A percentile compares a stretch with the other conserved stretches of the same genome.
Evolutionary conservation across 1,139 yeast species (phyloP).

Genomic region (Groenewaldozyma auringiensis): DNA sequence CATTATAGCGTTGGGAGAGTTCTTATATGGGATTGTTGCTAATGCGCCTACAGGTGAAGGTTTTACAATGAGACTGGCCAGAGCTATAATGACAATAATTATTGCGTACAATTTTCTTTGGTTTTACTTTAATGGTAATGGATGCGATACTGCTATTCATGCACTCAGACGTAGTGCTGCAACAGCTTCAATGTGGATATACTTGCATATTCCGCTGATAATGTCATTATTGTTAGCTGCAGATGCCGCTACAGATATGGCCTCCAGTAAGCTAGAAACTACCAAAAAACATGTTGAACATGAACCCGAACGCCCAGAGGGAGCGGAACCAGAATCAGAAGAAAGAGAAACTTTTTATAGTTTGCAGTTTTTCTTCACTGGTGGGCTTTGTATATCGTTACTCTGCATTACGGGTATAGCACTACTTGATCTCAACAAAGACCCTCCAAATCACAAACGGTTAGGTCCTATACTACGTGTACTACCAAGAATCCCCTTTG

Average conservation of each 20-base stretch:
- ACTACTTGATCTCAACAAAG: slow-evolving; percentile 36
- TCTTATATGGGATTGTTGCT: slow-evolving; percentile 51
- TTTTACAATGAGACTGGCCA: slow-evolving; percentile 38
- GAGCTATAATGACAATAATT: slow-evolving; percentile 45
- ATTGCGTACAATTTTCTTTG: slow-evolving; percentile 48
- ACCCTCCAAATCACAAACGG: slow-evolving; percentile 29
- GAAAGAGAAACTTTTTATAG: slow-evolving; percentile 32
- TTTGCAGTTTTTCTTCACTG: slow-evolving; percentile 43
- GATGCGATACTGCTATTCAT: slow-evolving; percentile 44
- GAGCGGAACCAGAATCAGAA: slow-evolving; percentile 13
- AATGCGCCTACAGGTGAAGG: slow-evolving; percentile 43
- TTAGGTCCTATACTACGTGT: slow-evolving; percentile 34
- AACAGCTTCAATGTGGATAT: slow-evolving; percentile 44
- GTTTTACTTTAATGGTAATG: slow-evolving; percentile 51
- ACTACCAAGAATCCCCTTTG: slow-evolving; percentile 30
- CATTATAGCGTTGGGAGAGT: slow-evolving; percentile 62
- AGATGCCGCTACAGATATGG: slow-evolving; percentile 53
- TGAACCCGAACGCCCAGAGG: slow-evolving; percentile 6
- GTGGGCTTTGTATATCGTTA: slow-evolving; percentile 41
- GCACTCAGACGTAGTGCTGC: slow-evolving; percentile 45
- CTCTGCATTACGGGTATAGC: slow-evolving; percentile 35
- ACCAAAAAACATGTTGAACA: slow-evolving; percentile 37
- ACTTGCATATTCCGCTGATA: slow-evolving; percentile 44
- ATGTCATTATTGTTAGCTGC: slow-evolving; percentile 40
- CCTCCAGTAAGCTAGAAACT: slow-evolving; percentile 17